Percentiles rank a stretch among this genome's conserved stretches.
Conservation (phyloP, 345 rosid genomes). For the Cardamine occulta region DNA sequence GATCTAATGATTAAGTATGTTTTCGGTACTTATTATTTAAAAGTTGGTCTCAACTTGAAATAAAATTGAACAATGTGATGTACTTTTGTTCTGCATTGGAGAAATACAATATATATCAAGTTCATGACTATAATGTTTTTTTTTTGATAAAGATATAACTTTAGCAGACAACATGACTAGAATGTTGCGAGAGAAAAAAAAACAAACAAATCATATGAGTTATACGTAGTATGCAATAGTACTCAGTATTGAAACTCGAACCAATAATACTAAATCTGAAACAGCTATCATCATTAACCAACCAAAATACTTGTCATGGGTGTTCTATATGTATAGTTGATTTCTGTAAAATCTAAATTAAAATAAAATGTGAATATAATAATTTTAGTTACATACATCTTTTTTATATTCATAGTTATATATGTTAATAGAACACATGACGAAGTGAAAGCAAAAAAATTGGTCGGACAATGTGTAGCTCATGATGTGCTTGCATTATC, state of each 20-base stretch:
- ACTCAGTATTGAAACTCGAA: not conserved
- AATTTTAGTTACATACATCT: not conserved
- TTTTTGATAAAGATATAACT: no score
- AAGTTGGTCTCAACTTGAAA: not conserved
- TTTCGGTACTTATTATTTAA: not conserved
- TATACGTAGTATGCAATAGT: not conserved
- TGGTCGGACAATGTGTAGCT: constrained; percentile 23
- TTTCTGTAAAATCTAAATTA: not conserved
- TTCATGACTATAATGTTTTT: no score
- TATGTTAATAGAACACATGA: constrained; percentile 26
- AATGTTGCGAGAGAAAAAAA: not conserved
- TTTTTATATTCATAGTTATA: not conserved
- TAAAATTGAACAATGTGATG: not conserved
- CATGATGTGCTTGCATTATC: constrained; percentile 44
- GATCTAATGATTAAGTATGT: not conserved
- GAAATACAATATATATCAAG: not conserved
- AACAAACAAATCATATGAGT: not conserved
- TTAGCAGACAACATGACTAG: not conserved
- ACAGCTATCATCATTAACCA: not conserved
- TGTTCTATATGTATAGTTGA: not conserved
- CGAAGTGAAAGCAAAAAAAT: constrained; percentile 26
- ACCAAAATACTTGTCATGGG: not conserved
- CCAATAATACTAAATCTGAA: not conserved
- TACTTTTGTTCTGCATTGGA: not conserved
- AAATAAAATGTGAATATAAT: not conserved